A percentile compares a stretch with the other conserved stretches of the same genome.
These are phyloP conservation scores for Ceratobasidium sp. DNA, from an alignment of 1,284 basidiomycete genomes.

Conservation along the genomic window DNA sequence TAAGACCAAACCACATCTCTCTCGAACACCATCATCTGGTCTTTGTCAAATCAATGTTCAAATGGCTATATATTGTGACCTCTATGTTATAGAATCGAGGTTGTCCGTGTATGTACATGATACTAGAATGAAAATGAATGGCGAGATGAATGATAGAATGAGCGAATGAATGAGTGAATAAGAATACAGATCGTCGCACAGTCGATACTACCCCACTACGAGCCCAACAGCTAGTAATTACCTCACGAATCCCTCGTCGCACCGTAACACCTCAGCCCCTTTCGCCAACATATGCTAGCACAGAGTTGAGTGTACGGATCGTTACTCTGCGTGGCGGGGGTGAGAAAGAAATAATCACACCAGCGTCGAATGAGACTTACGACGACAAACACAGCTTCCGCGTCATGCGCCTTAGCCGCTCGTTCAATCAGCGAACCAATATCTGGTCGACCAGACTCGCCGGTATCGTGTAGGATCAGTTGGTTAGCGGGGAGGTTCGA, in stretches of 20 bases:
- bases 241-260: slow-evolving; percentile 29
- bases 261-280: slow-evolving; percentile 42
- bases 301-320: slow-evolving; percentile 32
- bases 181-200: neutral
- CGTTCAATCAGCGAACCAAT: slow-evolving; percentile 33
- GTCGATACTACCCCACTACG: neutral
- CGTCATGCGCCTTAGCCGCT: slow-evolving; percentile 36
- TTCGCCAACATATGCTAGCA: slow-evolving; percentile 37
- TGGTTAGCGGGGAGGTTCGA: slow-evolving; percentile 40
- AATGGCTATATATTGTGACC: no score
- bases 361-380: neutral
- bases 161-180: slow-evolving; percentile 5
- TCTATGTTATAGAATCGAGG: neutral
- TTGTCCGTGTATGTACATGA: neutral
- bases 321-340: slow-evolving; percentile 6
- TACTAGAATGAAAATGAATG: neutral
- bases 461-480: slow-evolving; percentile 40
- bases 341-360: neutral
- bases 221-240: neutral
- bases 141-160: neutral
- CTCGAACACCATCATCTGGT: no score
- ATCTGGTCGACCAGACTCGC: slow-evolving; percentile 36
- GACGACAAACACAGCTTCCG: slow-evolving; percentile 34
- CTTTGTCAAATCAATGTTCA: no score
- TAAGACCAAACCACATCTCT: no score